Base-by-base conservation (phyloP, 1,284 basidiomycete genomes). In the Boletellus deceptivus region DNA sequence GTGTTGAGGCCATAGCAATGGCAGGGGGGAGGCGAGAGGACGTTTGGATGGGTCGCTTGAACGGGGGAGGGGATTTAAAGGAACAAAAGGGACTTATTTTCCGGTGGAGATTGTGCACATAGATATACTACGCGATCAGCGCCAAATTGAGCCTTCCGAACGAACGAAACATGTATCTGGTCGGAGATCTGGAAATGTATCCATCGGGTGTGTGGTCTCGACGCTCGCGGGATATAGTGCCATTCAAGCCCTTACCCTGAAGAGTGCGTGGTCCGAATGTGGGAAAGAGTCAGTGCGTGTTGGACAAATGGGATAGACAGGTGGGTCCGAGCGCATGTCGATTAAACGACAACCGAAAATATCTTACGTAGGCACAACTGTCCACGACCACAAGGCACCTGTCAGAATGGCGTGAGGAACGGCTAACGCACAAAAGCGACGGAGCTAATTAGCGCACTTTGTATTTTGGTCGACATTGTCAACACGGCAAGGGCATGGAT, bases 71-170 rank as follows among this genome's bases (percentile, higher is more conserved):
- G 60, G 53, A 59, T 68, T 70, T 69, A 70, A 69, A 67, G 54
- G 64, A 62, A 52, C 38, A 46, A 66, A 52, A 56, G 36, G 58
- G 57, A 50, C 50, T 40, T 48, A 55, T 63, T 67, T 60, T 50
- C 59, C 66, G 67, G 65, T 69, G 55, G 66, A 68, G 65, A 68
- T 70, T 70, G 61, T 68, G 59, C 61, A 70, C 66, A 66, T 70
- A 71, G 68, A 71, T 71, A 70, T 66, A 68, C 65, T 64, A 70
- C 67, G 66, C 59, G 65, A 67, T 71, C 69, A 70, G 56, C 56
- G 60, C 69, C 65, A 67, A 69, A 69, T 65, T 59, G 61, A 70
- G 56, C 64, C 64, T 69, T 70, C 54, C 69, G 63, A 59, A 55
- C 66, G 62, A 68, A 56, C 66, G 68, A 70, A 63, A 63, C 68